phyloP scores from a whole-genome alignment of 176 grass and related monocot species.

The Microstegium vimineum region DNA sequence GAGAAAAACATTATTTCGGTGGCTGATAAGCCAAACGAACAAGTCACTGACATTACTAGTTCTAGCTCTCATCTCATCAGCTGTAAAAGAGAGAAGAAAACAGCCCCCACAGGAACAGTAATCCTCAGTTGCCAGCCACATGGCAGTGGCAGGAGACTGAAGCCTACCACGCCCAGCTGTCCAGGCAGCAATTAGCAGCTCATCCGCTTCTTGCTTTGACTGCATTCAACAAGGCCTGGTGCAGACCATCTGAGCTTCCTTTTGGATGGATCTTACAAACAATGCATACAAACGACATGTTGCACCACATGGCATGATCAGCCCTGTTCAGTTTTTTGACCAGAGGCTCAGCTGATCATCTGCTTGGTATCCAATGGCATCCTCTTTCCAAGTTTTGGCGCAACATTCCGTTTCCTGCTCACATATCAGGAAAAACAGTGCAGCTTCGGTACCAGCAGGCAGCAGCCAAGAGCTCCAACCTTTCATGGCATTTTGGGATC shows the following conservation, averaged over 20 bases:
- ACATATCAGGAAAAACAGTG: neutral
- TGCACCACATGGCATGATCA: slow-evolving; percentile 8
- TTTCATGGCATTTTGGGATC: neutral
- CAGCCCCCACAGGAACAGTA: neutral
- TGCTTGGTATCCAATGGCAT: neutral
- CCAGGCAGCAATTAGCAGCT: too few relatives aligned
- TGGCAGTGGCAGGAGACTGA: neutral
- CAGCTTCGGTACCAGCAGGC: neutral
- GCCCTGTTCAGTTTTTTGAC: neutral
- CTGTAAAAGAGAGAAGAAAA: too few relatives aligned
- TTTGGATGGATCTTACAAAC: slow-evolving; percentile 4
- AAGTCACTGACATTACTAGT: too few relatives aligned
- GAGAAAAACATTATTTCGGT: too few relatives aligned
- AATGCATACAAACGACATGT: neutral
- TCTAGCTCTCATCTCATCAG: neutral
- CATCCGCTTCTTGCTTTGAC: neutral
- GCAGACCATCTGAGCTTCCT: neutral
- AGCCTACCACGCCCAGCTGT: neutral
- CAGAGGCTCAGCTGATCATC: neutral
- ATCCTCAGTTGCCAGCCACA: neutral
- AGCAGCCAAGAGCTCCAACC: neutral
- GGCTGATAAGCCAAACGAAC: too few relatives aligned
- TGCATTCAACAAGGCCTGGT: neutral
- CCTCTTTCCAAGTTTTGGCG: neutral
- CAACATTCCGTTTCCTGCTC: neutral